Evolutionary conservation across 225 moss, liverwort and hornwort species (phyloP).

Genomic region (Pseudoscleropodium purum): DNA sequence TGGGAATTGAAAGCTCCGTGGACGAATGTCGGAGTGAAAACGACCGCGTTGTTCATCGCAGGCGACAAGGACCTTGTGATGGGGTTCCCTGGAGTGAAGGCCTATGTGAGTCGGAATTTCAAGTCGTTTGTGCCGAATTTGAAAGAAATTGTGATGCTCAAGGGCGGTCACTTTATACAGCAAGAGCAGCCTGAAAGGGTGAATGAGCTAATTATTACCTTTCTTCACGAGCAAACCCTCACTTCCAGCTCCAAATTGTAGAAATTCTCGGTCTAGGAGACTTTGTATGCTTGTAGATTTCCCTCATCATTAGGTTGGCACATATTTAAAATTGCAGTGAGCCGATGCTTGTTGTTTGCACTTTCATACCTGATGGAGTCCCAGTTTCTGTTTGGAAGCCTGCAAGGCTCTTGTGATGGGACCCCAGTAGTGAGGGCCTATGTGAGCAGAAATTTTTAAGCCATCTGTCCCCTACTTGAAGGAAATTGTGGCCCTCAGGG

Average conservation of each 20-base stretch:
- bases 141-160: slow-evolving; percentile 48
- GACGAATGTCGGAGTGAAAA: slow-evolving; percentile 45
- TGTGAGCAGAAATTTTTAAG: slow-evolving; percentile 33
- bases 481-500: slow-evolving; percentile 40
- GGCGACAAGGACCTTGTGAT: slow-evolving; percentile 77
- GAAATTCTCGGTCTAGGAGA: background rate
- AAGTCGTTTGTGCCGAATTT: slow-evolving; percentile 80
- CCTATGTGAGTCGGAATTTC: slow-evolving; percentile 34
- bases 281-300: background rate
- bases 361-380: background rate
- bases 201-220: slow-evolving; percentile 44
- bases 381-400: background rate
- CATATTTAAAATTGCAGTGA: background rate
- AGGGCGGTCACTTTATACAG: slow-evolving; percentile 89
- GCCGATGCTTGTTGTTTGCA: background rate
- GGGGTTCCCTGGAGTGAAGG: slow-evolving; percentile 68
- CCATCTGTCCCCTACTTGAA: slow-evolving; percentile 52
- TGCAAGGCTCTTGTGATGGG: background rate
- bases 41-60: slow-evolving; percentile 57
- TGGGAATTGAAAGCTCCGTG: slow-evolving; percentile 81
- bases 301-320: background rate
- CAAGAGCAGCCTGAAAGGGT: slow-evolving; percentile 58
- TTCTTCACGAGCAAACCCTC: slow-evolving; percentile 37
- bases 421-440: background rate
- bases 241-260: slow-evolving; percentile 26